Evolutionary conservation across 108 stramenopile species (phyloP), one percentile per base, ranked within the genome.

Genomic region (Chaetoceros muelleri): DNA sequence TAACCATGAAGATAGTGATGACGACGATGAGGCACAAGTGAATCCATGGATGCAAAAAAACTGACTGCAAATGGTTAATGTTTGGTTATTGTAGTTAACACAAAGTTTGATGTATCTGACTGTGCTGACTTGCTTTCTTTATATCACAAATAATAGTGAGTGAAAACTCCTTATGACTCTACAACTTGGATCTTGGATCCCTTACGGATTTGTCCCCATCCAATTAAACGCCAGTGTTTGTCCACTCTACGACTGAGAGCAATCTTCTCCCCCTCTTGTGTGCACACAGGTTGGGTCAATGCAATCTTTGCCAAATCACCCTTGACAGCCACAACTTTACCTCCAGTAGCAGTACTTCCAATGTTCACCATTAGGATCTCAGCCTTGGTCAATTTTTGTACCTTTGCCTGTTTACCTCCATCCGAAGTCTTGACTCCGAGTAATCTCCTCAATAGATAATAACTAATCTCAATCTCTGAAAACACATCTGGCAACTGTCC

Each of bases 301-400:
- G 91, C 74, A 72, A 99, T 93, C 78, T 94, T 97, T 30, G 98
- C 96, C 58, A 95, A 63, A 56, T 97, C 95, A 24, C 87, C 92
- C 82, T 93, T 93, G 57, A 98, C 96, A 18, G 87, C 95, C 53
- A 77, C 74, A 34, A 99, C 95, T 58, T 84, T 92, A 44, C 97
- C 97, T 54, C 97, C 98, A 8, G 97, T 98, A 25, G 95, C 90
- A 1, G 97, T 99, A 19, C 86, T 89, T 26, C 99, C 99, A 69
- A 99, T 98, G 77, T 99, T 99, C 44, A 99, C 96, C 96, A 99
- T 97, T 56, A 99, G 93, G 69, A 95, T 96, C 75, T 99, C 99
- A 55, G 70, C 67, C 84, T 90, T 94, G 62, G 85, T 65, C 28
- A 99, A 66, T 75, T 98, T 98, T 69, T 93, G 88, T 19, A 99